Conservation (phyloP, 108 stramenopile species). For the Schizochytrium sp. region DNA sequence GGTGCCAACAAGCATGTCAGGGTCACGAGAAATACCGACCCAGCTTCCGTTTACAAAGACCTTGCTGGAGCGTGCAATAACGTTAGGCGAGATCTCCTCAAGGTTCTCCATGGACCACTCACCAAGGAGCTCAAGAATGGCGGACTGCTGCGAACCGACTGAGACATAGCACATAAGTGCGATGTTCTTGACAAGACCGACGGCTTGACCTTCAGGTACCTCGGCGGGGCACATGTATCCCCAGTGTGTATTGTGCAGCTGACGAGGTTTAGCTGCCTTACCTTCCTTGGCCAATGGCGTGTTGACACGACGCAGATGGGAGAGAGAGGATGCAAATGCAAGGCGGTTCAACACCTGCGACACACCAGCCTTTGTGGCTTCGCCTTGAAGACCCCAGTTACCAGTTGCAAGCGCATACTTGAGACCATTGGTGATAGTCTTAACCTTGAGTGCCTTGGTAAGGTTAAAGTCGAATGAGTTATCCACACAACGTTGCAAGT, state of each 20-base stretch:
- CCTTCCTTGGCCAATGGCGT: conserved; percentile 96
- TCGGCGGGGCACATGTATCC: conserved; percentile 99
- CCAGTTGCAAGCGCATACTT: conserved; percentile 94
- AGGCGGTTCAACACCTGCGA: conserved; percentile 93
- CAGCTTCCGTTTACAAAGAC: conserved; percentile 97
- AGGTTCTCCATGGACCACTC: conserved; percentile 97
- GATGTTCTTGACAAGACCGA: conserved; percentile 97
- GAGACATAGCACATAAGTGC: conserved; percentile 98
- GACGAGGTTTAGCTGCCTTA: conserved; percentile 95
- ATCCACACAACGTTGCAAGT: conserved; percentile 91
- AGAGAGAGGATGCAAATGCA: conserved; percentile 92
- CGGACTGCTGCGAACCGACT: conserved; percentile 90
- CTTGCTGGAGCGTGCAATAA: conserved; percentile 77
- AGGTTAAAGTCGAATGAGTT: conserved; percentile 97
- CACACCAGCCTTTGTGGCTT: conserved; percentile 98
- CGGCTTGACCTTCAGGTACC: conserved; percentile 98
- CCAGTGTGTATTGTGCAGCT: conserved; percentile 97
- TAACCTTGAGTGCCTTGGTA: conserved; percentile 85
- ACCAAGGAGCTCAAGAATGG: conserved; percentile 87
- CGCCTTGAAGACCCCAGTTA: conserved; percentile 97
- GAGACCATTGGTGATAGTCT: conserved; percentile 96
- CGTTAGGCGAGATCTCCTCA: conserved; percentile 54
- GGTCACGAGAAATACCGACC: conserved; percentile 86
- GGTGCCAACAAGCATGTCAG: conserved; percentile 80
- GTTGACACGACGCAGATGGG: conserved; percentile 98